A percentile compares a stretch with the other conserved stretches of the same genome.
phyloP scores from a whole-genome alignment of 345 rosid species.

The Excoecaria agallocha region DNA sequence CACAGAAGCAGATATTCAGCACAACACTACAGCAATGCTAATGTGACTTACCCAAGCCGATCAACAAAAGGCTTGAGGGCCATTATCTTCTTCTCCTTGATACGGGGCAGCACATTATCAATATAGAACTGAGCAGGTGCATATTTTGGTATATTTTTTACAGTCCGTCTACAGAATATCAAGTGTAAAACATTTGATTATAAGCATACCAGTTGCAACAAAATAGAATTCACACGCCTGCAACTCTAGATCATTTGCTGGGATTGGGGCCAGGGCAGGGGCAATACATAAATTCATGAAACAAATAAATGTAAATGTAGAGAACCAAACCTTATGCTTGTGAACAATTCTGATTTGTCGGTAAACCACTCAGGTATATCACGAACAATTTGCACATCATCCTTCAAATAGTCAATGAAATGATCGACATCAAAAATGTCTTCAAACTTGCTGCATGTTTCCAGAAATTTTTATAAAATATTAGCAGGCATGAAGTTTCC shows the following conservation, averaged over 20 bases:
- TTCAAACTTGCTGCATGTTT: slow-evolving; percentile 77
- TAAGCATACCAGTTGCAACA: slow-evolving; percentile 19
- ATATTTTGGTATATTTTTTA: slow-evolving; percentile 97
- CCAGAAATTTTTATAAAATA: neutral
- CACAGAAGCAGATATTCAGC: slow-evolving; percentile 11
- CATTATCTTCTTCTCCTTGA: slow-evolving; percentile 99
- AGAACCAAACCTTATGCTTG: slow-evolving; percentile 75
- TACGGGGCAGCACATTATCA: slow-evolving; percentile 96
- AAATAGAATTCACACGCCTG: neutral
- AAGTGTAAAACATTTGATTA: neutral
- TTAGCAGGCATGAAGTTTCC: slow-evolving; percentile 5
- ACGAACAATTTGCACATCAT: slow-evolving; percentile 83
- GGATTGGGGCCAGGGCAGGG: neutral
- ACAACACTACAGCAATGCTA: neutral
- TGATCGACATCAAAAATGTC: slow-evolving; percentile 96
- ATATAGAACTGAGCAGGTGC: slow-evolving; percentile 97
- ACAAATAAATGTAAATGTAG: neutral
- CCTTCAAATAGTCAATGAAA: slow-evolving; percentile 93
- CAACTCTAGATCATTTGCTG: neutral
- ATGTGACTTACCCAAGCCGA: slow-evolving; percentile 80
- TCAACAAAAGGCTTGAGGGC: slow-evolving; percentile 98
- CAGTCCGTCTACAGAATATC: slow-evolving; percentile 64
- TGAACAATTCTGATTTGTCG: slow-evolving; percentile 86
- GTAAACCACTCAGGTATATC: slow-evolving; percentile 98
- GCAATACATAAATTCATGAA: neutral